Evolutionary conservation across 2,329 filamentous ascomycete species (phyloP).

Genomic region (Cladosporium sp.): DNA sequence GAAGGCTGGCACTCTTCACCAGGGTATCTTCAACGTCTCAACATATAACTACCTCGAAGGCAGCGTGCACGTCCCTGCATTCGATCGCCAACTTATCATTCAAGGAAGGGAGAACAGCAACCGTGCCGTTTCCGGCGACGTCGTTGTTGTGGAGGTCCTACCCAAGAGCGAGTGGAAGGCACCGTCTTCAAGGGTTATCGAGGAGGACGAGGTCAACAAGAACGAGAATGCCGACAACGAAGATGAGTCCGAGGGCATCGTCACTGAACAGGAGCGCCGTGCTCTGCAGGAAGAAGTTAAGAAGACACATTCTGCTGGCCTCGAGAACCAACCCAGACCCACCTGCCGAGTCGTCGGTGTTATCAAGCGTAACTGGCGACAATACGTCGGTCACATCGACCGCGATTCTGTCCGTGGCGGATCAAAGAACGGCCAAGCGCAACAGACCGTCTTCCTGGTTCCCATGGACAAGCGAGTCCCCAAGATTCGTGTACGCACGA

Average conservation of each 20-base stretch:
- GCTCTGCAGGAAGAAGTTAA: constrained; percentile 91
- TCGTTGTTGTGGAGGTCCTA: constrained; percentile 89
- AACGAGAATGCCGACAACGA: constrained; percentile 92
- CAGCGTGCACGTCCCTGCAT: constrained; percentile 84
- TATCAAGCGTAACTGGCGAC: constrained; percentile 94
- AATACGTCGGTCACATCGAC: constrained; percentile 96
- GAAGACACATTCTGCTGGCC: constrained; percentile 73
- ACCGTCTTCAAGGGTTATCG: constrained; percentile 91
- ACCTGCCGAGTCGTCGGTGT: constrained; percentile 91
- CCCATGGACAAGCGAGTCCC: constrained; percentile 98
- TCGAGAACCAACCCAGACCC: constrained; percentile 79
- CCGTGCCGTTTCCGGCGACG: constrained; percentile 84
- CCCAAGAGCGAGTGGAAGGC: constrained; percentile 97
- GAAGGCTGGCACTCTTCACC: constrained; percentile 84
- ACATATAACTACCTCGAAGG: constrained; percentile 98
- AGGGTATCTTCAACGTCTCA: constrained; percentile 94
- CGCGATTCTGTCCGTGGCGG: constrained; percentile 76
- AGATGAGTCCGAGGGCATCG: constrained; percentile 70
- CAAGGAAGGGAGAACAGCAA: constrained; percentile 96
- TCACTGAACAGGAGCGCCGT: constrained; percentile 83
- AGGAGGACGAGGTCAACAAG: constrained; percentile 87
- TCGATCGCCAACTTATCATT: constrained; percentile 84
- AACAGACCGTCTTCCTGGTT: constrained; percentile 91
- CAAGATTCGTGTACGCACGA: constrained; percentile 89
- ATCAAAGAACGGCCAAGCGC: constrained; percentile 74